These are phyloP conservation scores for Terfezia claveryi DNA, from an alignment of 495 filamentous ascomycete genomes.

Conservation along the genomic window DNA sequence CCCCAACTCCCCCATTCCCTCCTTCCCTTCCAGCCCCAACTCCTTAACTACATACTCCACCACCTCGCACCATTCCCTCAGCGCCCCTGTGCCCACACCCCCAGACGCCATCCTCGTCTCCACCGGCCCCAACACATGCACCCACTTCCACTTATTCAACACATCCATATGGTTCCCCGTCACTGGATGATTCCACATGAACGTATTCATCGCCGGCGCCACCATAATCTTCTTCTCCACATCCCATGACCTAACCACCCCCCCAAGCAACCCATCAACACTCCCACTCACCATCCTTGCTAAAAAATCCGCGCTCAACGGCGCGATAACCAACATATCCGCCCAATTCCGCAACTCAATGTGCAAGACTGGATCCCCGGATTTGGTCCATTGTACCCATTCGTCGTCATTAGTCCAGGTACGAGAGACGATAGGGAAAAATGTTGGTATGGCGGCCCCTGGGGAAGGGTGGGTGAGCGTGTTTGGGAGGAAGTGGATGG, in stretches of 20 bases:
- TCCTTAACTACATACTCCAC: conserved; percentile 34
- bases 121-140: conserved; percentile 52
- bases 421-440: conserved; percentile 38
- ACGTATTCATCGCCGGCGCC: conserved; percentile 61
- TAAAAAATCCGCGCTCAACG: conserved; percentile 54
- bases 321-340: conserved; percentile 58
- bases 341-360: conserved; percentile 34
- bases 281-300: conserved; percentile 54
- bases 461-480: conserved; percentile 40
- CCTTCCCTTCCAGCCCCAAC: conserved; percentile 12
- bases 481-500: conserved; percentile 44
- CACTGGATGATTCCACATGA: conserved; percentile 73
- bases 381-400: conserved; percentile 32
- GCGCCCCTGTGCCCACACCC: conserved; percentile 52
- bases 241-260: conserved; percentile 77
- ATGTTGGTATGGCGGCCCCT: conserved; percentile 3
- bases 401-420: conserved; percentile 45
- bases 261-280: conserved; percentile 43
- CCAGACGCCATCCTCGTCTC: conserved; percentile 53
- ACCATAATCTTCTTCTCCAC: conserved; percentile 36
- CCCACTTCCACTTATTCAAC: conserved; percentile 32
- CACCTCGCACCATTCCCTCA: conserved; percentile 54
- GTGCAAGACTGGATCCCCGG: conserved; percentile 36
- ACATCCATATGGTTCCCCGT: conserved; percentile 46
- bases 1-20: too few species aligned